A percentile compares a stretch with the other conserved stretches of the same genome.
phyloP scores from a whole-genome alignment of 306 rosid species.

The Gastrolobium villosum region DNA sequence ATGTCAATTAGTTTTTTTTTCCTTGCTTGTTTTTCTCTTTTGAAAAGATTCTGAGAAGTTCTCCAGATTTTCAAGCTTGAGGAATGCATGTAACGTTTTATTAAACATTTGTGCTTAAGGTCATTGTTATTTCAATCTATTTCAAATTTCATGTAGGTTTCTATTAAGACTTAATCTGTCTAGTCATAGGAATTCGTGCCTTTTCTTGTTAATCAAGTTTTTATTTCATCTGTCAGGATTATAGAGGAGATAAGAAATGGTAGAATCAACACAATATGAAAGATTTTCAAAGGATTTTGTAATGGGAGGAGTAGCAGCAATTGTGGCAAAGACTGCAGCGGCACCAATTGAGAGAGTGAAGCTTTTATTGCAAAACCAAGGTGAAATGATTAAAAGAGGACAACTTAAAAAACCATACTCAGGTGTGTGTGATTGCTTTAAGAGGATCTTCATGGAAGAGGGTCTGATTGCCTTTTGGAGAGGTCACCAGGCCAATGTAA shows the following conservation, averaged over 20 bases:
- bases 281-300: constrained; percentile 79
- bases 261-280: constrained; percentile 61
- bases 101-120: background rate
- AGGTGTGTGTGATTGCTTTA: constrained; percentile 76
- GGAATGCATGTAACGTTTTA: constrained; percentile 14
- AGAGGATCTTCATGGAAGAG: constrained; percentile 79
- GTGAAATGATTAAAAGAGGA: constrained; percentile 93
- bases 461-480: constrained; percentile 94
- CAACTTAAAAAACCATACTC: constrained; percentile 76
- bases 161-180: background rate
- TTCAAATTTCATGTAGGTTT: constrained; percentile 1
- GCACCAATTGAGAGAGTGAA: constrained; percentile 97
- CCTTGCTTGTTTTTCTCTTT: background rate
- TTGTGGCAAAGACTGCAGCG: constrained; percentile 75
- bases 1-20: background rate
- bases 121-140: background rate
- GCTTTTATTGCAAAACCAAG: constrained; percentile 94
- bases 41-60: background rate
- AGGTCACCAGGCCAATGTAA: constrained; percentile 88
- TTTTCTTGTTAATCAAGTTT: background rate
- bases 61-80: background rate
- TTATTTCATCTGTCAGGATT: constrained; percentile 33
- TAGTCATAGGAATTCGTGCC: background rate
- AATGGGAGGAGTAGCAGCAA: constrained; percentile 89
- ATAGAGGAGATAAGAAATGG: constrained; percentile 50